Base-by-base conservation (phyloP, 1,284 basidiomycete genomes). In the Golubevia sp. region DNA sequence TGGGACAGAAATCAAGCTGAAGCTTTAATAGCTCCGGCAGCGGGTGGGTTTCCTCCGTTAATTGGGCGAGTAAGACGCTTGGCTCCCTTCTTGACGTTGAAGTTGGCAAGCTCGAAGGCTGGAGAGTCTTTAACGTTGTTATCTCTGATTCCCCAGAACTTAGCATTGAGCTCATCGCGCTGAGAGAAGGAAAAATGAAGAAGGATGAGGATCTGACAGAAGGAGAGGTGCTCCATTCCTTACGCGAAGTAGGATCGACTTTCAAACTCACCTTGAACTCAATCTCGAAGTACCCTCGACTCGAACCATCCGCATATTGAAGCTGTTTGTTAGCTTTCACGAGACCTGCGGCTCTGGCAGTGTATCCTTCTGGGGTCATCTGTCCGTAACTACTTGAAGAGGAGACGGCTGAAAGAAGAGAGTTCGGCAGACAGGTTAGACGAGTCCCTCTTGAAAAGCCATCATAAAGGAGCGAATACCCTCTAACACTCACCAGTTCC, bases 311-410 rank as follows among this genome's bases (percentile, higher is more conserved):
- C 49, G 73, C 71, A 55, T 62, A 75, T 58, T 68, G 66, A 48
- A 75, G 54, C 49, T 67, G 63, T 24, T 61, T 51, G 63, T 74
- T 74, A 62, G 68, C 66, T 50, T 58, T 53, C 1, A 68, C 63
- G 13, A 74, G 62, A 24, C 53, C 24, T 49, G 68, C 44, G 4
- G 73, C 64, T 18, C 23, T 38, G n/a, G n/a, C n/a, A 23, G 48
- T 54, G 66, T 76, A 77, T 34, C 60, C 75, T 15, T 75, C 83
- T n/a, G 86, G 86, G 1, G 75, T 64, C 55, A 87, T 84, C 6
- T 84, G 61, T 7, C 88, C 88, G 76, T 89, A 88, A 0, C 87
- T 73, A 7, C 88, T 88, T 1, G 82, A 76, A 0, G 88, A 89
- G 0, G 88, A 87, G 13, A 90, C 89, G 1, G 88, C 73, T 13